Conservation (phyloP, 805 yeast genomes). For the Huiozyma sinensis region DNA sequence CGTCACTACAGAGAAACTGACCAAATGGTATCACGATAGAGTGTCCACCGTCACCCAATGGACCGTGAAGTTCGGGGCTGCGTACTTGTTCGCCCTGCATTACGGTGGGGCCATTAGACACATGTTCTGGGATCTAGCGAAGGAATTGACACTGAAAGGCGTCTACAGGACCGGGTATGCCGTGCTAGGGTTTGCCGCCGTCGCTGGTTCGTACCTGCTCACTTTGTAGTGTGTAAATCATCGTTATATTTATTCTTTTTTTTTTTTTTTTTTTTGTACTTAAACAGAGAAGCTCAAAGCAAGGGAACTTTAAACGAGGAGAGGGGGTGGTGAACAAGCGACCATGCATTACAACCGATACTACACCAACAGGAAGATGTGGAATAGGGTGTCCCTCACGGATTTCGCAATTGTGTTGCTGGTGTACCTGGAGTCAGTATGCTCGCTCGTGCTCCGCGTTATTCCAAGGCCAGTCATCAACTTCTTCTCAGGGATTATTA, state of each 20-base stretch:
- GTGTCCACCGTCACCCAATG: slow-evolving; percentile 56
- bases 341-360: slow-evolving; percentile 8
- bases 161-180: slow-evolving; percentile 87
- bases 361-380: slow-evolving; percentile 21
- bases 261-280: background rate
- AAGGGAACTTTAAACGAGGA: background rate
- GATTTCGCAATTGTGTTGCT: slow-evolving; percentile 43
- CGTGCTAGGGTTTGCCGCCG: slow-evolving; percentile 53
- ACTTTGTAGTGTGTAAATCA: slow-evolving; percentile 6
- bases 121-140: slow-evolving; percentile 84
- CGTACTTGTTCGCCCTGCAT: slow-evolving; percentile 85
- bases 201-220: slow-evolving; percentile 49
- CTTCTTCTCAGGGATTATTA: slow-evolving; percentile 25
- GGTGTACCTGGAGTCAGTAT: slow-evolving; percentile 40
- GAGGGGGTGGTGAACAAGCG: too few species aligned
- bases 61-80: slow-evolving; percentile 51
- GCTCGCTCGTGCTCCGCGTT: slow-evolving; percentile 34
- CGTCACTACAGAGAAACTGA: slow-evolving; percentile 27
- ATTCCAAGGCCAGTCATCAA: slow-evolving; percentile 36
- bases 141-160: slow-evolving; percentile 68
- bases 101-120: slow-evolving; percentile 84
- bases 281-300: background rate
- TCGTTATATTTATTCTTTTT: background rate
- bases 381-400: slow-evolving; percentile 31
- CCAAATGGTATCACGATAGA: slow-evolving; percentile 37